Base-by-base conservation (phyloP, 805 yeast species). In the Hanseniaspora mollemarum region DNA sequence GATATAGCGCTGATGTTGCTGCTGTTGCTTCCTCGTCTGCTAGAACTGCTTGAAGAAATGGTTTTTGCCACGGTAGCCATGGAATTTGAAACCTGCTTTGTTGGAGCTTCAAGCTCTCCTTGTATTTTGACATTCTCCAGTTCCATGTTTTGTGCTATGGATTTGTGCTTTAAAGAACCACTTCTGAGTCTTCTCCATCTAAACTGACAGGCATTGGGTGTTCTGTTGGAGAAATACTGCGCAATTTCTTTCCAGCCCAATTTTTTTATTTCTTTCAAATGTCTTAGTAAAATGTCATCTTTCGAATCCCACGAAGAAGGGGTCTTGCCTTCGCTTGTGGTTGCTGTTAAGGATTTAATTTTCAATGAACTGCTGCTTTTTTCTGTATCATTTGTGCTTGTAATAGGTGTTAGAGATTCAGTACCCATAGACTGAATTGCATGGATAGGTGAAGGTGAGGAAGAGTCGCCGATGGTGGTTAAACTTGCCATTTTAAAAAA, bases 191-290 rank as follows among this genome's bases (percentile, higher is more conserved):
- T 67, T 63, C 95, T 74, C 95, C 95, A 86, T 58, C 95, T 75
- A 61, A 84, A 84, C 66, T 84, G 94, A 59, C 94, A 84, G 2
- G 94, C 94, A 61, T 84, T 86, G 33, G 94, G 87, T 2, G 95
- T 86, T 61, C 95, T 70, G 62, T 81, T 81, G 39, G 77, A 73
- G 64, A 86, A 86, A 60, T 82, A 83, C 31, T 80, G 73, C 1
- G 92, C 81, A 46, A 86, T 85, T 57, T 86, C 94, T 63, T 86
- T 79, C 95, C 95, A 86, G 1, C 95, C 95, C 57, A 85, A 71
- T 62, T 83, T 83, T 62, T 80, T 84, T 54, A 79, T 78, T 62
- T 86, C 95, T 65, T 86, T 86, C 60, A 86, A 71, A 58, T 81
- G 84, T 48, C 92, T 73, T 46, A 84, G 66, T 25, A 83, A 61